A percentile compares a stretch with the other conserved stretches of the same genome.
phyloP scores from a whole-genome alignment of 768 basidiomycete genomes.

The Hygrocybe punicea region DNA sequence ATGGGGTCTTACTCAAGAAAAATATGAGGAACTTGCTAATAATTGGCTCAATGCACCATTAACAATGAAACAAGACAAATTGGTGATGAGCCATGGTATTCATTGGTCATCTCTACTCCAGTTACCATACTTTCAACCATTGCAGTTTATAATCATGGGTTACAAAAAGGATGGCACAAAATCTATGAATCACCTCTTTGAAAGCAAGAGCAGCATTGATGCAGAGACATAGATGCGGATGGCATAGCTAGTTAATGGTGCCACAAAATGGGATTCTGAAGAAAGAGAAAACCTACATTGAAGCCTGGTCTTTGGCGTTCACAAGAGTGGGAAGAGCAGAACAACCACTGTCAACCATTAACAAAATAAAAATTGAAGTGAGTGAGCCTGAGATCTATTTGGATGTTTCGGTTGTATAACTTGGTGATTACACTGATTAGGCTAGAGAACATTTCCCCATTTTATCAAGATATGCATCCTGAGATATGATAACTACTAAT shows the following conservation, averaged over 20 bases:
- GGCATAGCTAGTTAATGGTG: too few relatives aligned
- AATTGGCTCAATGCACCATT: slow-evolving; percentile 13
- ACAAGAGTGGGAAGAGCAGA: too few relatives aligned
- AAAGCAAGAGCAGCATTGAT: too few relatives aligned
- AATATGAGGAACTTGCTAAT: slow-evolving; percentile 11
- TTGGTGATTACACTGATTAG: too few relatives aligned
- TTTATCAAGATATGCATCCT: not conserved
- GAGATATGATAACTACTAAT: not conserved
- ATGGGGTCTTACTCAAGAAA: not conserved
- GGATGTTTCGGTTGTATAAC: not conserved
- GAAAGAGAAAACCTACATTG: too few relatives aligned
- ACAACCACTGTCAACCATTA: not conserved
- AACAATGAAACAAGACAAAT: not conserved
- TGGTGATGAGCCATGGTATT: slow-evolving; percentile 10
- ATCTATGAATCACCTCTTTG: slow-evolving; percentile 9
- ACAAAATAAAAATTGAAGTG: too few relatives aligned
- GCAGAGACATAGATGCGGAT: too few relatives aligned
- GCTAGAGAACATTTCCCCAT: not conserved
- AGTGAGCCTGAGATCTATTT: too few relatives aligned
- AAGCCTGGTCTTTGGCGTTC: too few relatives aligned
- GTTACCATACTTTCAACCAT: slow-evolving; percentile 26
- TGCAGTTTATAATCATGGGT: slow-evolving; percentile 4
- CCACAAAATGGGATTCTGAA: too few relatives aligned
- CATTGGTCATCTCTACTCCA: slow-evolving; percentile 18
- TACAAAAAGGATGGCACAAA: slow-evolving; percentile 13